Evolutionary conservation across 2,329 filamentous ascomycete genomes (phyloP), one percentile per base, ranked within the genome.

Genomic region (Claviceps arundinis): DNA sequence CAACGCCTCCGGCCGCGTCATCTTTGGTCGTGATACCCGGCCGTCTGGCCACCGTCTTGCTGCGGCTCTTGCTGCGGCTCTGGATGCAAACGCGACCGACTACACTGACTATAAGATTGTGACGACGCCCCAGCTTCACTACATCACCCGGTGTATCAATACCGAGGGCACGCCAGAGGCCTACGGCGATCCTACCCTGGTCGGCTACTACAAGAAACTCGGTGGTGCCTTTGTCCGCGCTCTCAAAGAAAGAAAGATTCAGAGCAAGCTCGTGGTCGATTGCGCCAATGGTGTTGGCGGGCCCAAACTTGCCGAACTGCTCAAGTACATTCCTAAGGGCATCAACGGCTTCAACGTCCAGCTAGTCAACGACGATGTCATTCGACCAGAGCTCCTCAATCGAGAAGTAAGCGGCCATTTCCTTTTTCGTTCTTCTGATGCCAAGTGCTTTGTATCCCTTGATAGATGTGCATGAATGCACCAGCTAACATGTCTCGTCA

Each of bases 81-180:
- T 97, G 57, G 82, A 84, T 55, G 87, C 87, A 50, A 84, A 85
- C 47, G 78, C 80, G 52, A 81, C 85, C 51, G 81, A 88, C 55
- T 84, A 81, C 64, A 81, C 81, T 63, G 91, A 97, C 73, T 91
- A 84, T 73, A 93, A 91, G 70, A 84, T 90, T 65, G 76, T 96
- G 62, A 97, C 93, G 13, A 98, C 93, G 3, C 93, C 93, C n/a
- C 93, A 97, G 72, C 78, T 98, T 54, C 93, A 98, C 73, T 98
- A 98, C 70, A 77, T 97, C 57, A 91, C 91, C 37, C 87, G 93
- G 58, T 95, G 90, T 68, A 80, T 89, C 70, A 98, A 98, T 72
- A 97, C 91, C 1, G 80, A 93, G 61, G 87, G 86, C 55, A 94
- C 88, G 2, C 84, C 86, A 52, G 84, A 89, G 60, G 80, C 89